phyloP scores from a whole-genome alignment of 176 grass and related monocot genomes.

The Luzula sylvatica region DNA sequence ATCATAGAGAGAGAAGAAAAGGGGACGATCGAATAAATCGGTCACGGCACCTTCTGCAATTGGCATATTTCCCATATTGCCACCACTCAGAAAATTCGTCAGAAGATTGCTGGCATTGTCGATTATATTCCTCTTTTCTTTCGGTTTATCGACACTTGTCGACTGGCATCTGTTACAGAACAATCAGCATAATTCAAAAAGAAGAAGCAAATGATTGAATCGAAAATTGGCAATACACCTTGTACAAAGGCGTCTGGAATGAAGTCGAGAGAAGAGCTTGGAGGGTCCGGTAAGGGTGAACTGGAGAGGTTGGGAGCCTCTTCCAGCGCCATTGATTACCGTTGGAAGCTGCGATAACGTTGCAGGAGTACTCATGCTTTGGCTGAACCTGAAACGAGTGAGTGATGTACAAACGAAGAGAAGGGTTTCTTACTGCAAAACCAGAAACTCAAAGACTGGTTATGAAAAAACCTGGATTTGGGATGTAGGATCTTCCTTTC shows the following conservation, averaged over 20 bases:
- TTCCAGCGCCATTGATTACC: slow-evolving; percentile 5
- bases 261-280: slow-evolving; percentile 10
- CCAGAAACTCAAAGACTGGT: no score
- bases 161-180: slow-evolving; percentile 58
- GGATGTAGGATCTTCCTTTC: no score
- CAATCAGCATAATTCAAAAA: not conserved
- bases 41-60: slow-evolving; percentile 77
- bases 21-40: slow-evolving; percentile 77
- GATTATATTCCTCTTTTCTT: slow-evolving; percentile 46
- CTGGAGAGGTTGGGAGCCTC: not conserved
- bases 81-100: slow-evolving; percentile 70
- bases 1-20: slow-evolving; percentile 94
- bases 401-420: no score
- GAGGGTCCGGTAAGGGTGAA: not conserved
- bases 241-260: slow-evolving; percentile 4
- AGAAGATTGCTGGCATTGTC: slow-evolving; percentile 91
- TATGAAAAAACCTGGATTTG: no score
- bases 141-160: slow-evolving; percentile 55
- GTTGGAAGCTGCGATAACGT: slow-evolving; percentile 33
- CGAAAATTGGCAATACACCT: slow-evolving; percentile 7
- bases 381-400: not conserved
- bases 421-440: no score
- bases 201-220: not conserved
- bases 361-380: slow-evolving; percentile 36
- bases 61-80: slow-evolving; percentile 57